Base-by-base conservation (phyloP, 2,329 filamentous ascomycete genomes). In the Botryosphaeria dothidea region DNA sequence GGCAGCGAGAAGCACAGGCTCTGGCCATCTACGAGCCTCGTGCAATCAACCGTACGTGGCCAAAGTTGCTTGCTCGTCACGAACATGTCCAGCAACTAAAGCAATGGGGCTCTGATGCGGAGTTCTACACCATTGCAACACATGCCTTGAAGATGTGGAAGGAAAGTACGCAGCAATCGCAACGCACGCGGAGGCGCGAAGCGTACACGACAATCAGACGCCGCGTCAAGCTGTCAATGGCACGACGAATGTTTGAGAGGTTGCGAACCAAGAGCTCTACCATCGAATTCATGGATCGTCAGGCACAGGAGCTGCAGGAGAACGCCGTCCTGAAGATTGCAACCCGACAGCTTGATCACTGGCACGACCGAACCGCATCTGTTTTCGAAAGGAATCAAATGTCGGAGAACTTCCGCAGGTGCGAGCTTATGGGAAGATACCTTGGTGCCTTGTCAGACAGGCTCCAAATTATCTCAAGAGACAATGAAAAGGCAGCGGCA, bases 121-220 rank as follows among this genome's bases (percentile, higher is more conserved):
- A 79, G 11, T 88, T 84, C 68, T 88, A 86, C 71, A 83, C 85
- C 41, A 70, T 84, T n/a, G 76, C 80, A 46, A 86, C 78, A 7
- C 78, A 75, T 46, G 75, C 79, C 2, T 68, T 88, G 60, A 85
- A 82, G 67, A 72, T 73, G 15, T 88, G 85, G 86, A 80, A 78
- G 23, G 75, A 78, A 43, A 80, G 82, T 21, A 83, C 83, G 1
- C 72, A 81, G 46, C 77, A 85, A 63, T 79, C 82, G 17, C 78
- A 84, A 34, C 83, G 85, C 66, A 78, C 79, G 67, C 82, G 84
- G 23, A 81, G 85, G 31, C 81, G 85, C 57, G 82, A 86, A 43
- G 81, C 84, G 0, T 89, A 89, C 73, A 78, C 81, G 2, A 80
- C 81, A 23, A 73, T 87, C 34, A 79, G 86, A 66, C 77, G 84